Evolutionary conservation across 768 basidiomycete genomes (phyloP).

Genomic region (Krasilnikovozyma curviuscula): DNA sequence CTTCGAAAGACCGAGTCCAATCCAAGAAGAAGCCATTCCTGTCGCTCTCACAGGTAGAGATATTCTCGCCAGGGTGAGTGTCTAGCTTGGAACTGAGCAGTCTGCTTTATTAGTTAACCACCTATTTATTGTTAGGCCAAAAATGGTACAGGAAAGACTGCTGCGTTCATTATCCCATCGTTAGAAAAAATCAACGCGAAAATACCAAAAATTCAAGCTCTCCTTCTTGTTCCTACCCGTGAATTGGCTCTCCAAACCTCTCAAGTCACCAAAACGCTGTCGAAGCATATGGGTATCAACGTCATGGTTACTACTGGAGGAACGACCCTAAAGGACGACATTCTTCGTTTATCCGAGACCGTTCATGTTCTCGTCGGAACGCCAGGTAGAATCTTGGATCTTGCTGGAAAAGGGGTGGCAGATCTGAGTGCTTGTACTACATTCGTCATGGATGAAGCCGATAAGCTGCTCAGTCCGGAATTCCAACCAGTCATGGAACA

Average conservation of each 20-base stretch:
- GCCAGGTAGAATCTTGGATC: slow-evolving; percentile 84
- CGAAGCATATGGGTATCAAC: slow-evolving; percentile 84
- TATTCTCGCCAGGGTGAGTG: slow-evolving; percentile 85
- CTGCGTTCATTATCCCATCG: slow-evolving; percentile 94
- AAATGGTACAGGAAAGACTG: slow-evolving; percentile 80
- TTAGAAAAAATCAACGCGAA: slow-evolving; percentile 75
- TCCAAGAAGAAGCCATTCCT: slow-evolving; percentile 98
- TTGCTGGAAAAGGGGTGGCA: slow-evolving; percentile 79
- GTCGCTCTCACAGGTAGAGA: slow-evolving; percentile 83
- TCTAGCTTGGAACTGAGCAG: slow-evolving; percentile 27
- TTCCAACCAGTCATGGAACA: slow-evolving; percentile 98
- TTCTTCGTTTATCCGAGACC: slow-evolving; percentile 65
- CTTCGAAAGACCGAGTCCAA: slow-evolving; percentile 76
- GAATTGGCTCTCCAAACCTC: slow-evolving; percentile 94
- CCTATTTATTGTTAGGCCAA: slow-evolving; percentile 19
- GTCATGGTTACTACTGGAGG: slow-evolving; percentile 99
- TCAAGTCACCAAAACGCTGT: slow-evolving; percentile 95
- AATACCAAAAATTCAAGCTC: slow-evolving; percentile 78
- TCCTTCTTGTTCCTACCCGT: slow-evolving; percentile 93
- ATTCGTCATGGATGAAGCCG: slow-evolving; percentile 99
- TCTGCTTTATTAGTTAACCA: background rate
- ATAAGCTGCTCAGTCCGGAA: slow-evolving; percentile 90
- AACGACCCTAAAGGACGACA: slow-evolving; percentile 94
- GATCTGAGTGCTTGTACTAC: slow-evolving; percentile 85
- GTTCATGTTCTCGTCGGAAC: slow-evolving; percentile 97